phyloP scores from a whole-genome alignment of 192 early-diverging fungal species.

The Spizellomyces punctatus region DNA sequence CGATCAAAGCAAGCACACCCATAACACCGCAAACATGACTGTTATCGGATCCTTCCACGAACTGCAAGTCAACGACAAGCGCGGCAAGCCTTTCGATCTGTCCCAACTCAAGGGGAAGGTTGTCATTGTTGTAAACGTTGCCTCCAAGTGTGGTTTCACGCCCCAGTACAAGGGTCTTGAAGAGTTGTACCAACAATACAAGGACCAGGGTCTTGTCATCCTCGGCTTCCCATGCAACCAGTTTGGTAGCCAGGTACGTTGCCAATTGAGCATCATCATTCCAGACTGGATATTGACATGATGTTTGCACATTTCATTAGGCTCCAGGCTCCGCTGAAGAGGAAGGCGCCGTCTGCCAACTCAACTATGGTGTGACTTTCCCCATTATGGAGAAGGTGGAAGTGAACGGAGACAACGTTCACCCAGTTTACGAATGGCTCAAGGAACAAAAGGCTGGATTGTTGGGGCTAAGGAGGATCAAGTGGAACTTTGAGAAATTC shows the following conservation, averaged over 20 bases:
- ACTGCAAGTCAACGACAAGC: constrained; percentile 34
- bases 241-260: constrained; percentile 40
- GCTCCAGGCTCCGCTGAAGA: constrained; percentile 35
- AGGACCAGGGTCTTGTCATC: constrained; percentile 72
- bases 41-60: constrained; percentile 18
- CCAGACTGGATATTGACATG: no score
- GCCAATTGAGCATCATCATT: no score
- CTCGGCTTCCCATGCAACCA: constrained; percentile 77
- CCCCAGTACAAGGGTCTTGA: constrained; percentile 59
- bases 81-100: constrained; percentile 31
- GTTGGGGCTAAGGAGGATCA: constrained; percentile 31
- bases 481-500: constrained; percentile 56
- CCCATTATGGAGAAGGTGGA: constrained; percentile 87
- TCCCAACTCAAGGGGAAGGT: constrained; percentile 61
- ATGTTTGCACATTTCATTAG: background rate
- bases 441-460: constrained; percentile 43
- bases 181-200: constrained; percentile 48
- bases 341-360: constrained; percentile 60
- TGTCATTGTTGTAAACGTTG: constrained; percentile 87
- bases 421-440: constrained; percentile 49
- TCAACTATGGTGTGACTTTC: constrained; percentile 81
- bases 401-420: constrained; percentile 59
- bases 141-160: constrained; percentile 88
- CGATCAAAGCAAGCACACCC: no score
- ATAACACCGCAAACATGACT: no score